phyloP scores from a whole-genome alignment of 441 rosid genomes.

The Sinapis alba region DNA sequence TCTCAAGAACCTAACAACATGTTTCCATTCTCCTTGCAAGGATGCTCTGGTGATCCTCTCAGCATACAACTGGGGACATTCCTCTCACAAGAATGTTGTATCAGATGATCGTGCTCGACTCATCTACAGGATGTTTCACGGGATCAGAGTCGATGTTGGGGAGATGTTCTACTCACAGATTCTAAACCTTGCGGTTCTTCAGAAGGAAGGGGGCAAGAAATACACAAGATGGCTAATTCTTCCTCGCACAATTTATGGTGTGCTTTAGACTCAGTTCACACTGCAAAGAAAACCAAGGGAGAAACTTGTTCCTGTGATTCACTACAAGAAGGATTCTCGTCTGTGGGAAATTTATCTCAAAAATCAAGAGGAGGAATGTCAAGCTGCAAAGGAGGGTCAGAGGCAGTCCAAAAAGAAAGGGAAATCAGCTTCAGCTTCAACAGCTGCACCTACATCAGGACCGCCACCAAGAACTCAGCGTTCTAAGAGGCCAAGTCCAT shows the following conservation, averaged over 20 bases:
- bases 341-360: too few species aligned
- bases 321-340: too few species aligned
- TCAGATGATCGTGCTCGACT: background rate
- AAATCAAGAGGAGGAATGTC: too few species aligned
- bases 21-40: too few species aligned
- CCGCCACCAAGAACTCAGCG: too few species aligned
- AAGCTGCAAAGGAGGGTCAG: too few species aligned
- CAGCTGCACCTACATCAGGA: too few species aligned
- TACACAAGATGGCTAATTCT: background rate
- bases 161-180: background rate
- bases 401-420: too few species aligned
- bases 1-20: too few species aligned
- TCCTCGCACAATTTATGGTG: background rate
- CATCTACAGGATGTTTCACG: background rate
- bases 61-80: background rate
- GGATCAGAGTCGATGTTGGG: background rate
- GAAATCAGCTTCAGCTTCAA: too few species aligned
- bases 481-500: too few species aligned
- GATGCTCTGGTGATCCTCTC: background rate
- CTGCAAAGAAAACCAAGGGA: background rate
- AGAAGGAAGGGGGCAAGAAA: background rate
- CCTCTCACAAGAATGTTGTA: background rate
- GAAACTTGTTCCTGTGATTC: background rate
- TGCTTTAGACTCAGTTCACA: background rate
- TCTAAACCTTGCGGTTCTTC: background rate